A percentile compares a stretch with the other conserved stretches of the same genome.
Evolutionary conservation across 2,329 filamentous ascomycete genomes (phyloP).

Genomic region (Fusarium sp.): DNA sequence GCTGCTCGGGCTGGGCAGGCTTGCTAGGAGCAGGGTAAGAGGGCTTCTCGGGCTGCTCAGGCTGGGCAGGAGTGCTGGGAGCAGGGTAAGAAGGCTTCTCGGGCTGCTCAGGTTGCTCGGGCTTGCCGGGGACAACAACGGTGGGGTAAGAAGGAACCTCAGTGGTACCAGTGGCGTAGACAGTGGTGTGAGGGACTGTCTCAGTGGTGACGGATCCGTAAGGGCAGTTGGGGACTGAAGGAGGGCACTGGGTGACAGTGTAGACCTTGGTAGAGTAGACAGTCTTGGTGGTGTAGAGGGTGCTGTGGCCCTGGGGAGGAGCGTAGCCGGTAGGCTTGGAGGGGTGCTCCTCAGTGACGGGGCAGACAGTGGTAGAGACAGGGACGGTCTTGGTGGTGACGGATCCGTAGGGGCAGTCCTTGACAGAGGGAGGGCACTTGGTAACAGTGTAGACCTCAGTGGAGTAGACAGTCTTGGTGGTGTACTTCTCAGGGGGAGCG

Average conservation of each 20-base stretch:
- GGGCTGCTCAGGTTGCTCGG: slow-evolving; percentile 23
- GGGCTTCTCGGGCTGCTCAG: slow-evolving; percentile 25
- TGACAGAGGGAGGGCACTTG: slow-evolving; percentile 49
- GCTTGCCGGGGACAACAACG: slow-evolving; percentile 30
- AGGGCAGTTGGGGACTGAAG: slow-evolving; percentile 52
- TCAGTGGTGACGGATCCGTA: slow-evolving; percentile 52
- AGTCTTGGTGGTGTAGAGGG: slow-evolving; percentile 53
- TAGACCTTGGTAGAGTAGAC: slow-evolving; percentile 53
- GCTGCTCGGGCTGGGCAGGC: slow-evolving; percentile 22
- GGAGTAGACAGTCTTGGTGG: slow-evolving; percentile 48
- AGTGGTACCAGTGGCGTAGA: slow-evolving; percentile 33
- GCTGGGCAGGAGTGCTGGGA: slow-evolving; percentile 13
- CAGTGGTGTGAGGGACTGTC: slow-evolving; percentile 29
- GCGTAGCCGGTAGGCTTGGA: slow-evolving; percentile 34
- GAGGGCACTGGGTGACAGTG: slow-evolving; percentile 54
- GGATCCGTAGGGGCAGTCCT: slow-evolving; percentile 52
- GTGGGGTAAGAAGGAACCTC: slow-evolving; percentile 43
- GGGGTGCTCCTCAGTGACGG: slow-evolving; percentile 32
- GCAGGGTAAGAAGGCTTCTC: slow-evolving; percentile 17
- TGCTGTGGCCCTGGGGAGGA: slow-evolving; percentile 54
- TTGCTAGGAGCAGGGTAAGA: too few species aligned
- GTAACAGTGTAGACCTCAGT: slow-evolving; percentile 54
- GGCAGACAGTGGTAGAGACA: slow-evolving; percentile 19
- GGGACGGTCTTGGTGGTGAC: slow-evolving; percentile 46
- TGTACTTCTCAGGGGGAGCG: slow-evolving; percentile 53